phyloP scores from a whole-genome alignment of 2,329 filamentous ascomycete species.

The Pseudodiploospora longispora region DNA sequence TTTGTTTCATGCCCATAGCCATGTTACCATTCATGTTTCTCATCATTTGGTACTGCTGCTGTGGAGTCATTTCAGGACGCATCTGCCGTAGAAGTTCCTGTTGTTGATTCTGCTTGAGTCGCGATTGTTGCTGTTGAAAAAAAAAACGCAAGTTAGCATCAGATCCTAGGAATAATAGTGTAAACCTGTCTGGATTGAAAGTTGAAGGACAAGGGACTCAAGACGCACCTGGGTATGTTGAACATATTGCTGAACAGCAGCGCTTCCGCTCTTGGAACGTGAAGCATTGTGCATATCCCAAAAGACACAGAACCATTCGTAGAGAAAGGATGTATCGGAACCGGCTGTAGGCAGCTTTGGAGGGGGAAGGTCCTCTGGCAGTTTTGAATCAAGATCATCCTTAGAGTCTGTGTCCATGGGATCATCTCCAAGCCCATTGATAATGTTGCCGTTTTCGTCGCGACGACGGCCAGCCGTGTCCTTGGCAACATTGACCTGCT shows the following conservation, averaged over 20 bases:
- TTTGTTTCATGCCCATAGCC: conserved; percentile 50
- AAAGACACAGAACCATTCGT: conserved; percentile 96
- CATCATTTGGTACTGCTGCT: conserved; percentile 58
- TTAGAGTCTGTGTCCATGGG: conserved; percentile 78
- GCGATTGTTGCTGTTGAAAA: conserved; percentile 51
- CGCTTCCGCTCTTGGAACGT: conserved; percentile 57
- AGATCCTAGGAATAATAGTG: conserved; percentile 2
- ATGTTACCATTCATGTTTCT: conserved; percentile 56
- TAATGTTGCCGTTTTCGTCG: conserved; percentile 58
- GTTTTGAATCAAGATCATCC: conserved; percentile 65
- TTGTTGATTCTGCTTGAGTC: conserved; percentile 66
- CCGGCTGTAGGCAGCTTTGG: conserved; percentile 59
- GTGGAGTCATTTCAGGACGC: conserved; percentile 50
- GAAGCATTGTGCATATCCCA: conserved; percentile 92
- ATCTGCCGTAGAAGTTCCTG: conserved; percentile 70
- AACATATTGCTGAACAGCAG: conserved; percentile 66
- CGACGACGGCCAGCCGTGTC: conserved; percentile 61
- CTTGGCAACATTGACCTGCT: conserved; percentile 59
- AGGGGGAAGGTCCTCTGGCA: conserved; percentile 71
- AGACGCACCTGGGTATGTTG: conserved; percentile 67
- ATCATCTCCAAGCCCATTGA: conserved; percentile 64
- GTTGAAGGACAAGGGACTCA: conserved; percentile 4
- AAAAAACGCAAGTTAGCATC: conserved; percentile 2
- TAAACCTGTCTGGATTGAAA: neutral
- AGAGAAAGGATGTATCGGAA: conserved; percentile 74